Evolutionary conservation across 2,329 filamentous ascomycete species (phyloP).

Genomic region (Colletotrichum cuscutae): DNA sequence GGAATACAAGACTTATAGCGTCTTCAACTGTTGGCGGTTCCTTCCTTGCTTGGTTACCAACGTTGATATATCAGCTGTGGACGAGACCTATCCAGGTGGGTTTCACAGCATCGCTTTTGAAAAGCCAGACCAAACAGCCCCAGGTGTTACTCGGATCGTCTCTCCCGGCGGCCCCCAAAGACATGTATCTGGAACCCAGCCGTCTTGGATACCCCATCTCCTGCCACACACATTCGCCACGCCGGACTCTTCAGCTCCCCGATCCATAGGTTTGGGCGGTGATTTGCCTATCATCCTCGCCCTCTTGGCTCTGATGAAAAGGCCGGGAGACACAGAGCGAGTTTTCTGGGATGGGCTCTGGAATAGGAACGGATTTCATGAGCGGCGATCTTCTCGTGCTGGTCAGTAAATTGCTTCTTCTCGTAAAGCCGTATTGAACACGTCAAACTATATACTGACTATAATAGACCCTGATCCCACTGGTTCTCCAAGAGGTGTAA

Average conservation of each 20-base stretch:
- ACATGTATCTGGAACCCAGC: constrained; percentile 42
- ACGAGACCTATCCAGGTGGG: neutral
- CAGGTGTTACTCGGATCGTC: constrained; percentile 41
- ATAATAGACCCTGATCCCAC: constrained; percentile 39
- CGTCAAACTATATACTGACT: too few species aligned
- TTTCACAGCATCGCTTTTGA: constrained; percentile 46
- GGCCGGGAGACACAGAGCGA: constrained; percentile 4
- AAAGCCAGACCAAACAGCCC: constrained; percentile 18
- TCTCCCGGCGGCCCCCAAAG: constrained; percentile 37
- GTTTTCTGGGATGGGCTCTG: constrained; percentile 28
- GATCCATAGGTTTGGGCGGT: constrained; percentile 48
- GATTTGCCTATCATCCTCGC: constrained; percentile 51
- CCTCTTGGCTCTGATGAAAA: constrained; percentile 47
- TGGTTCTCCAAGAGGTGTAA: constrained; percentile 45
- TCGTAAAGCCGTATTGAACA: too few species aligned
- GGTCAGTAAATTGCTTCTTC: constrained; percentile 8
- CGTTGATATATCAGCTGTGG: constrained; percentile 19
- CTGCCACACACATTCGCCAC: constrained; percentile 46
- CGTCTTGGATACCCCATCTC: constrained; percentile 52
- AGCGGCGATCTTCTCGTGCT: neutral
- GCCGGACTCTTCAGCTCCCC: constrained; percentile 2
- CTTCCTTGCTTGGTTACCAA: constrained; percentile 15
- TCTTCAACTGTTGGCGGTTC: constrained; percentile 36
- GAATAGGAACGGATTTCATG: neutral
- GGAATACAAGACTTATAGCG: constrained; percentile 12